Conservation (phyloP, 768 basidiomycete species). For the Exsudoporus frostii region DNA sequence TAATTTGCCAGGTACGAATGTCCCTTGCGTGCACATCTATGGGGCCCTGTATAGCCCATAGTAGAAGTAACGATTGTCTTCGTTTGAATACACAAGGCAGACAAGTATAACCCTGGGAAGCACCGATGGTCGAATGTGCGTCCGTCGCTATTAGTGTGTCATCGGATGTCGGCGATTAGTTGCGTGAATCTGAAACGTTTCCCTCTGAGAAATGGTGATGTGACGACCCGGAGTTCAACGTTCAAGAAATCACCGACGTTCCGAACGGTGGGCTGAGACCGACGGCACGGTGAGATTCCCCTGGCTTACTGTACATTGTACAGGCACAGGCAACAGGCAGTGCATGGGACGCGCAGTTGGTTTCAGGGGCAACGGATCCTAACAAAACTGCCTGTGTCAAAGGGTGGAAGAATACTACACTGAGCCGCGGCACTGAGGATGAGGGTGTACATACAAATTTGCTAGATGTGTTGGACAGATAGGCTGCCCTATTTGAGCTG, state of each 20-base stretch:
- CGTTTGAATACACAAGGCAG: background rate
- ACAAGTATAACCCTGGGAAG: background rate
- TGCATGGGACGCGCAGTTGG: background rate
- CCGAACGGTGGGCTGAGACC: background rate
- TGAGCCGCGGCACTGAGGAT: background rate
- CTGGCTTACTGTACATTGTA: background rate
- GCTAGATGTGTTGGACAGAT: background rate
- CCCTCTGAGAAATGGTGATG: background rate
- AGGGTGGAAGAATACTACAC: background rate
- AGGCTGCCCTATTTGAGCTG: background rate
- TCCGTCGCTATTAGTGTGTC: background rate
- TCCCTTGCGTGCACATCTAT: background rate
- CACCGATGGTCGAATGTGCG: background rate
- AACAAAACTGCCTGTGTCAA: background rate
- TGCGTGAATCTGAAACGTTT: constrained; percentile 1
- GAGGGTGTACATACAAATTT: background rate
- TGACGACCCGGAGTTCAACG: background rate
- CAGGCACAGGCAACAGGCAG: background rate
- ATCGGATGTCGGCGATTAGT: background rate
- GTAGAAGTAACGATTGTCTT: background rate
- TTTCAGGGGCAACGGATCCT: background rate
- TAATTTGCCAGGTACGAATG: background rate
- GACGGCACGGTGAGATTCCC: background rate
- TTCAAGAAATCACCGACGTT: background rate
- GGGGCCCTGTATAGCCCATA: background rate